phyloP scores from a whole-genome alignment of 805 yeast species.

The Debaryomyces tyrocola region DNA sequence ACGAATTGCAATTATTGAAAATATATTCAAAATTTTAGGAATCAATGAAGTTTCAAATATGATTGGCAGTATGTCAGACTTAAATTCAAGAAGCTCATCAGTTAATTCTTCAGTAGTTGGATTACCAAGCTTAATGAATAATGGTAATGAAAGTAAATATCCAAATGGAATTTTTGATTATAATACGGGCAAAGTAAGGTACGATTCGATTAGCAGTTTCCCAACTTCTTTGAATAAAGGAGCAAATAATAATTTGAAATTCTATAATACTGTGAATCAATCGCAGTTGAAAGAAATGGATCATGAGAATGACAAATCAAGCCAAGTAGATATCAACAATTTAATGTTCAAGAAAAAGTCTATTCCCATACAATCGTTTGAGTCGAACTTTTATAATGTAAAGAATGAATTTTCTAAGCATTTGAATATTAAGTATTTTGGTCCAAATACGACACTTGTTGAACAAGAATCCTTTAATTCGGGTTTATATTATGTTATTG shows the following conservation, averaged over 20 bases:
- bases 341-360: background rate
- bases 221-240: background rate
- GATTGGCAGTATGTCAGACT: conserved; percentile 15
- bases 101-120: conserved; percentile 32
- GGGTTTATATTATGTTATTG: conserved; percentile 79
- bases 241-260: conserved; percentile 18
- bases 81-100: conserved; percentile 18
- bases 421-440: conserved; percentile 54
- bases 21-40: conserved; percentile 68
- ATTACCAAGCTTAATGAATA: conserved; percentile 21
- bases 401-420: conserved; percentile 59
- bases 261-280: conserved; percentile 32
- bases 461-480: conserved; percentile 64
- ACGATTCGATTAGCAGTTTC: background rate
- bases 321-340: background rate
- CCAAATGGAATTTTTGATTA: background rate
- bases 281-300: conserved; percentile 4
- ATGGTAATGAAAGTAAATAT: background rate
- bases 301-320: background rate
- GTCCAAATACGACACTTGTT: conserved; percentile 56
- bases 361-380: conserved; percentile 1
- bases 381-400: conserved; percentile 49
- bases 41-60: conserved; percentile 40
- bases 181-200: background rate
- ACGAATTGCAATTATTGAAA: conserved; percentile 66